Evolutionary conservation across 129 eudicot species (phyloP).

Genomic region (Sambucus nigra): DNA sequence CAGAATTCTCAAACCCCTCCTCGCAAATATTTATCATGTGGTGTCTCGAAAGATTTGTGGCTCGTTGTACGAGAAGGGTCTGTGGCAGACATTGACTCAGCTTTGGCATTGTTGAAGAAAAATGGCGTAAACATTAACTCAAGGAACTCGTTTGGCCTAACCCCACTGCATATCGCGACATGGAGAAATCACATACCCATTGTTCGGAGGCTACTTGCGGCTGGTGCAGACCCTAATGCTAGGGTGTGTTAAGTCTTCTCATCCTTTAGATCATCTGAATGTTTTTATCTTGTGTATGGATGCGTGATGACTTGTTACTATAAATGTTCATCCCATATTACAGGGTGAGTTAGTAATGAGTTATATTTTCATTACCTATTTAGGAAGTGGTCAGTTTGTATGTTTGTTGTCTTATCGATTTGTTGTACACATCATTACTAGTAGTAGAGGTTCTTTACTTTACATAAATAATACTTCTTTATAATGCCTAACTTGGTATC

Average conservation of each 20-base stretch:
- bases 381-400: not conserved
- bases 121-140: conserved; percentile 79
- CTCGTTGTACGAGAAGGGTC: conserved; percentile 60
- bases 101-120: conserved; percentile 65
- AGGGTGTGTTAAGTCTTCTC: conserved; percentile 52
- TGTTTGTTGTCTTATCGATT: too few relatives aligned
- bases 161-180: conserved; percentile 87
- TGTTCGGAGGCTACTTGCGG: conserved; percentile 73
- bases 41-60: conserved; percentile 65
- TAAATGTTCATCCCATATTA: too few relatives aligned
- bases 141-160: conserved; percentile 75
- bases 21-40: conserved; percentile 34
- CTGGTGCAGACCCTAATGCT: conserved; percentile 99
- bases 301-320: too few relatives aligned
- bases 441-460: too few relatives aligned
- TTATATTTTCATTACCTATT: too few relatives aligned
- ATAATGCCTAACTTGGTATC: too few relatives aligned
- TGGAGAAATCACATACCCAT: conserved; percentile 95
- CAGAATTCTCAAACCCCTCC: conserved; percentile 43
- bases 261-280: conserved; percentile 18
- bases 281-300: too few relatives aligned
- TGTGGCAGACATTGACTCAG: conserved; percentile 60
- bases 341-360: too few relatives aligned
- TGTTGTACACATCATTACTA: too few relatives aligned
- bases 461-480: too few relatives aligned